Base-by-base conservation (phyloP, 768 basidiomycete species). In the Tulasnella sp. region DNA sequence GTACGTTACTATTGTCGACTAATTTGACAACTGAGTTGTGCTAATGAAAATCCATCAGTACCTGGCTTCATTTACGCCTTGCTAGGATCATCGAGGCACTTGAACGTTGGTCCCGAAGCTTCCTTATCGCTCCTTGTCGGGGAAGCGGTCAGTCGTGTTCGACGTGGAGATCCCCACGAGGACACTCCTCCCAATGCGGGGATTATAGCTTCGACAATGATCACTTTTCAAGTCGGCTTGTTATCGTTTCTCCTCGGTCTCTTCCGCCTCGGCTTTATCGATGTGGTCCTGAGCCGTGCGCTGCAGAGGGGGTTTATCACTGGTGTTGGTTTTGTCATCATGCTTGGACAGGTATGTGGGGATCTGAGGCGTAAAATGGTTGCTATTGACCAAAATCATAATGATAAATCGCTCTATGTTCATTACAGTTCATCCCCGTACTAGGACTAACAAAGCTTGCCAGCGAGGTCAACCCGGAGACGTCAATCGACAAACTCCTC, bases 211-310 rank as follows among this genome's bases (percentile, higher is more conserved):
- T 78, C 86, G 0, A 89, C 90, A 30, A 80, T 87, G 4, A 86
- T 92, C 56, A 87, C 89, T 0, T 75, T 93, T 41, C 92, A 96
- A 75, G 87, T 83, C 60, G 92, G 92, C 41, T 64, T 93, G 30
- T 85, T 96, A 63, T 84, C 90, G 0, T 91, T 89, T 61, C 69
- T 87, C 24, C 76, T 96, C 29, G 93, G 93, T 2, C 80, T 94
- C 65, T 84, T 93, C 68, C 78, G 91, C 24, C 75, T 97, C 9
- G 92, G 92, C 1, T 94, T 94, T 71, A 81, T 94, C 54, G 93
- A 97, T 68, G 92, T 94, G 11, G 87, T 94, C 4, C 78, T 97
- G 27, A 91, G 88, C 65, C 83, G 91, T 53, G 89, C 92, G 2
- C 76, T 94, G 12, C 76, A 94, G 56, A 79, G 88, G 27, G 92